These are phyloP conservation scores for Chloris gayana DNA, from an alignment of 176 grass and related monocot species.

Conservation along the genomic window DNA sequence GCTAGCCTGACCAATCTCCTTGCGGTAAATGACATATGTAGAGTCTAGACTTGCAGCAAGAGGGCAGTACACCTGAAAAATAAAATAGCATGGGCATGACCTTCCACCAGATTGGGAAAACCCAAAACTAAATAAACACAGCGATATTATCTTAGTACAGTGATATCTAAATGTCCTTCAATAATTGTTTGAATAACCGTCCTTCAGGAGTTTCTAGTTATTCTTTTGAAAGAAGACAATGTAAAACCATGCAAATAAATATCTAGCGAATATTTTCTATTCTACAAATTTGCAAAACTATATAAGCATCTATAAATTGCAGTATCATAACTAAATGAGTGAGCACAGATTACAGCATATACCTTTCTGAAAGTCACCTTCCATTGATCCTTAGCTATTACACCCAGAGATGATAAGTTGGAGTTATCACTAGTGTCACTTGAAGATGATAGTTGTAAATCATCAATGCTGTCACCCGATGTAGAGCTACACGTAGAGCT, in stretches of 20 bases:
- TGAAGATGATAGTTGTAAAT: slow-evolving; percentile 31
- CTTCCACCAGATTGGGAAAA: background rate
- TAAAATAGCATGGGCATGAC: background rate
- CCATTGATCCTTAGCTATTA: slow-evolving; percentile 29
- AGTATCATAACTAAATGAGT: background rate
- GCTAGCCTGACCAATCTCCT: slow-evolving; percentile 59
- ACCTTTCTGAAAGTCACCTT: slow-evolving; percentile 50
- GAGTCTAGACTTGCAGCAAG: slow-evolving; percentile 21
- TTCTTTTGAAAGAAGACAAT: background rate
- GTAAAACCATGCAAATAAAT: background rate
- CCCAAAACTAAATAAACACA: background rate
- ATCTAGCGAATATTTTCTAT: background rate
- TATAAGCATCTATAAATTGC: background rate
- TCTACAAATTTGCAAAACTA: slow-evolving; percentile 14
- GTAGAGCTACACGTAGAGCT: slow-evolving; percentile 41
- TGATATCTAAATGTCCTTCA: background rate
- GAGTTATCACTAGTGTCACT: slow-evolving; percentile 50
- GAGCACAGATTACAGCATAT: background rate
- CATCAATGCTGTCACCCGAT: slow-evolving; percentile 37
- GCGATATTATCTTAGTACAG: background rate
- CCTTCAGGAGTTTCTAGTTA: background rate
- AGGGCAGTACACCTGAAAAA: slow-evolving; percentile 37
- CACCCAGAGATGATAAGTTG: slow-evolving; percentile 41
- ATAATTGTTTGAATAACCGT: too few relatives aligned
- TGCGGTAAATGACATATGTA: slow-evolving; percentile 21